Percentiles rank a stretch among this genome's conserved stretches.
Evolutionary conservation across 1,284 basidiomycete genomes (phyloP).

Genomic region (Leccinum glutinopallens): DNA sequence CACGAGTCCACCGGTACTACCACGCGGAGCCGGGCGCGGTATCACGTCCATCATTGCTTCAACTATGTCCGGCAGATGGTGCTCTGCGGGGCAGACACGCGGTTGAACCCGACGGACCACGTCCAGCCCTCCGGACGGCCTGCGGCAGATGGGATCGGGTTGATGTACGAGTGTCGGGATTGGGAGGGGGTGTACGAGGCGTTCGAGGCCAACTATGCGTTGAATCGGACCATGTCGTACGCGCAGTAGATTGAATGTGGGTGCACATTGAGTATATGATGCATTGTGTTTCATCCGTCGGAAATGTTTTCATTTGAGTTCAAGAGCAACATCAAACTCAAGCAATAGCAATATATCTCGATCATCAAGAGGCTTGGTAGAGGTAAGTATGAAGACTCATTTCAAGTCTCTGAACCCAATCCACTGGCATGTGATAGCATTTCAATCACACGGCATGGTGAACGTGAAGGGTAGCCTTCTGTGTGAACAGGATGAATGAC

Average conservation of each 20-base stretch:
- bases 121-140: conserved; percentile 14
- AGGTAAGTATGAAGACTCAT: too few relatives aligned
- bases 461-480: neutral
- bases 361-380: too few relatives aligned
- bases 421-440: neutral
- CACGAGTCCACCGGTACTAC: neutral
- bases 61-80: conserved; percentile 39
- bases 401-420: too few relatives aligned
- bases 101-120: conserved; percentile 31
- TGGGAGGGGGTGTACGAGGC: conserved; percentile 28
- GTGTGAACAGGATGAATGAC: neutral
- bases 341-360: too few relatives aligned
- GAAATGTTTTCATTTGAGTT: neutral
- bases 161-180: conserved; percentile 26
- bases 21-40: conserved; percentile 4
- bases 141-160: conserved; percentile 28
- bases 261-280: neutral
- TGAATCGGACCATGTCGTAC: conserved; percentile 26
- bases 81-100: conserved; percentile 33
- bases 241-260: neutral
- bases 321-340: neutral
- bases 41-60: conserved; percentile 35
- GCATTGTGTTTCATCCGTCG: neutral
- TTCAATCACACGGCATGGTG: neutral
- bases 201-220: conserved; percentile 24